These are phyloP conservation scores for Umbelopsis sp. DNA, from an alignment of 371 early-diverging fungal genomes.

Conservation along the genomic window DNA sequence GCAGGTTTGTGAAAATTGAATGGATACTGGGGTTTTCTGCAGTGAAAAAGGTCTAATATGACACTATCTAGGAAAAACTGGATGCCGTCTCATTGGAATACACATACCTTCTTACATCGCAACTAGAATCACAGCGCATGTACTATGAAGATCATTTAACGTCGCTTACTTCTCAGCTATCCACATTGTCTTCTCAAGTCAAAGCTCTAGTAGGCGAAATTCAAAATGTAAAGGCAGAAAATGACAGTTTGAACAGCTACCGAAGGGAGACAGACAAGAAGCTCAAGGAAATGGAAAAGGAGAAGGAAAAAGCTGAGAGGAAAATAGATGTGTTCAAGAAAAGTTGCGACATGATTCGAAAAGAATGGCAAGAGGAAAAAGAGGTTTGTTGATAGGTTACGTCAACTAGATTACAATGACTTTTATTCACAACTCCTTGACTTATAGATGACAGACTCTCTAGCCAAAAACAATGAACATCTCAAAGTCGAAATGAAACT, in stretches of 20 bases:
- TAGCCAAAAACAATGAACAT: conserved; percentile 29
- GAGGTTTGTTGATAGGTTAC: conserved; percentile 24
- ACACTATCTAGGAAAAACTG: conserved; percentile 61
- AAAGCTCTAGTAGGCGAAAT: conserved; percentile 22
- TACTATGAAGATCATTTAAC: conserved; percentile 82
- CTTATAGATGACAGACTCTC: conserved; percentile 29
- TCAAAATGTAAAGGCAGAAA: conserved; percentile 20
- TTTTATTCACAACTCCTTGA: not conserved
- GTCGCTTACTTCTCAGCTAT: conserved; percentile 47
- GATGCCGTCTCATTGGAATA: conserved; percentile 80
- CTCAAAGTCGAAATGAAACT: conserved; percentile 29
- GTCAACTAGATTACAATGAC: not conserved
- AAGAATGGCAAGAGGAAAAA: conserved; percentile 38
- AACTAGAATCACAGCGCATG: conserved; percentile 83
- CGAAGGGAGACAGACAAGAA: conserved; percentile 12
- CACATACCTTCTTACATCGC: conserved; percentile 73
- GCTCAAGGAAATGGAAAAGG: conserved; percentile 20
- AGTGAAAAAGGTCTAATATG: conserved; percentile 25
- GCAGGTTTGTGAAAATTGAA: not conserved
- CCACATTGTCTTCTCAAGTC: conserved; percentile 32
- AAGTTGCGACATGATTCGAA: conserved; percentile 24
- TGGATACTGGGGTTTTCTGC: too few species aligned
- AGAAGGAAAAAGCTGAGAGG: conserved; percentile 29
- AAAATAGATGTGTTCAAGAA: conserved; percentile 22
- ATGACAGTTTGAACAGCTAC: conserved; percentile 19